These are phyloP conservation scores for Vanilla planifolia DNA, from an alignment of 106 monocot species.

Conservation along the genomic window DNA sequence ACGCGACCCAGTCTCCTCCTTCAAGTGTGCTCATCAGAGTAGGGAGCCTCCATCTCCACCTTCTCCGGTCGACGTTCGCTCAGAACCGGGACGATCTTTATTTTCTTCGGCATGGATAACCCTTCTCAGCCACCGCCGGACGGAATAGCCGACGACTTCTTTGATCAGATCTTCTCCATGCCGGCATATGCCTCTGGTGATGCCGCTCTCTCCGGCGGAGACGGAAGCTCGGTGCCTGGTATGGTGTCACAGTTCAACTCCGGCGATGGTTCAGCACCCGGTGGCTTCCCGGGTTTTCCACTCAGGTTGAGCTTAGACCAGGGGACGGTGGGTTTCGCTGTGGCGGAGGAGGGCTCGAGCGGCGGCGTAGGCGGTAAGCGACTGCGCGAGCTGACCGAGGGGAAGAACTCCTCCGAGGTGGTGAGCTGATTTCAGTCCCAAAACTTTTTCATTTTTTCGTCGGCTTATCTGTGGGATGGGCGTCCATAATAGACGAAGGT, in stretches of 20 bases:
- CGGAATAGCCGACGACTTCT: slow-evolving; percentile 82
- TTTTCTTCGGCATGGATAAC: slow-evolving; percentile 42
- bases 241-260: slow-evolving; percentile 7
- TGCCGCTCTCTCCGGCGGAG: not conserved
- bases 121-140: slow-evolving; percentile 35
- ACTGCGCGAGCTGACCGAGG: not conserved
- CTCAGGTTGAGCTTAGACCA: slow-evolving; percentile 71
- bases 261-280: slow-evolving; percentile 11
- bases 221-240: slow-evolving; percentile 4
- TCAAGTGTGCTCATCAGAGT: too few relatives aligned
- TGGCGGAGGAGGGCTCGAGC: slow-evolving; percentile 8
- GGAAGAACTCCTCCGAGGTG: slow-evolving; percentile 5
- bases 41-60: too few relatives aligned
- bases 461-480: too few relatives aligned
- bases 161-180: slow-evolving; percentile 86
- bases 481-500: slow-evolving; percentile 1
- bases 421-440: slow-evolving; percentile 4
- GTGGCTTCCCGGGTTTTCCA: slow-evolving; percentile 38
- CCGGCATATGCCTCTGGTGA: slow-evolving; percentile 7
- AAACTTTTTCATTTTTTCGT: not conserved
- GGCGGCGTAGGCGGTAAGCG: slow-evolving; percentile 2
- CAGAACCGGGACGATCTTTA: not conserved
- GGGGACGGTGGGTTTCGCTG: not conserved
- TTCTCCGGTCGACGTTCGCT: not conserved
- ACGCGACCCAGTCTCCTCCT: too few relatives aligned